Evolutionary conservation across 1,284 basidiomycete species (phyloP), one percentile per base, ranked within the genome.

Genomic region (Moesziomyces parantarcticus): DNA sequence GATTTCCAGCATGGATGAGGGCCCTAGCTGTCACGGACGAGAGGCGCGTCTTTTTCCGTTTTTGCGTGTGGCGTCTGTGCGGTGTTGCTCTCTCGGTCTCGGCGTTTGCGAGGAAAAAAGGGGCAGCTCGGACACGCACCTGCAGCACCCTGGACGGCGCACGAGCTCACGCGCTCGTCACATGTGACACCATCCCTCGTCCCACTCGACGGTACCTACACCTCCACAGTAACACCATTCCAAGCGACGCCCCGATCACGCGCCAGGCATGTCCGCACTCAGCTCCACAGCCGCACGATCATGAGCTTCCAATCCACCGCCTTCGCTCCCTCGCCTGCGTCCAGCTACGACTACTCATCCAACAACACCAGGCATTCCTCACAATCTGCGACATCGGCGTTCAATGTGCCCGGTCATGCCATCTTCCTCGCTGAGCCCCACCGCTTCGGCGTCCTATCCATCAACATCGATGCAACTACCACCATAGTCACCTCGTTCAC

Each of bases 371-470:
- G 5, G 14, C 18, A 10, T 1, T 6, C 41, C 14, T 46, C 21
- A 3, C 13, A 7, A 5, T 20, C 51, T 14, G 34, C 47, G 32
- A 25, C 42, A 13, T 46, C 46, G 13, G 57, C 58, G 13, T 57
- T 67, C 29, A 45, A 62, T 7, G 7, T 66, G 5, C 68, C 68
- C 7, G 68, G 62, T 13, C 70, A 76, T 21, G 45, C 70, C 3
- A 47, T 76, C 66, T 67, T 47, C 26, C 46, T 73, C 32, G 50
- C 29, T 26, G 47, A 74, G 41, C 70, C 61, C 9, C 65, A 74
- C n/a, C 50, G 59, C 11, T 66, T 76, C 18, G 53, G 61, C 21
- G 42, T 76, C 16, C 70, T 76, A 36, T 74, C 65, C 16, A 43
- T 76, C 50, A 47, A 42, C 49, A 62, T 76, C 50, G 50, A 65